phyloP scores from a whole-genome alignment of 257 asterid species.

The Capsicum rhomboideum region DNA sequence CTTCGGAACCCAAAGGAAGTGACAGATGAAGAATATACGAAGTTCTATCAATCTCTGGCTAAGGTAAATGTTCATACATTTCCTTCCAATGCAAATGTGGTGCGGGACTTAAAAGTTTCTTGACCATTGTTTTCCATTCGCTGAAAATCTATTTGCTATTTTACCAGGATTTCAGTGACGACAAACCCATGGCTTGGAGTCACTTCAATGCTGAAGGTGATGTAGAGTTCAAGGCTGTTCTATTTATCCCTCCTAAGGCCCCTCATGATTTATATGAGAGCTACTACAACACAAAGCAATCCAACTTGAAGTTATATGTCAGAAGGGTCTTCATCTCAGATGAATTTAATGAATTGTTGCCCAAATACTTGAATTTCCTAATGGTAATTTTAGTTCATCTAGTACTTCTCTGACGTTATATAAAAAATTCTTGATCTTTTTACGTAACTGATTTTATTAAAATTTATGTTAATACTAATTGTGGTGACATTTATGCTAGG shows the following conservation, averaged over 20 bases:
- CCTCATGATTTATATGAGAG: slow-evolving; percentile 90
- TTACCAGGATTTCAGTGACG: slow-evolving; percentile 71
- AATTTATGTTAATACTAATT: neutral
- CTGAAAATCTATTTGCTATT: neutral
- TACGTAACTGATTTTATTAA: neutral
- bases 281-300: slow-evolving; percentile 70
- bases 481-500: slow-evolving; percentile 33
- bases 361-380: slow-evolving; percentile 86
- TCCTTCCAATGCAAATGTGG: neutral
- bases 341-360: slow-evolving; percentile 87
- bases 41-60: slow-evolving; percentile 77
- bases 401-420: neutral
- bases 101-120: neutral
- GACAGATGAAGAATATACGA: slow-evolving; percentile 76
- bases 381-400: slow-evolving; percentile 36
- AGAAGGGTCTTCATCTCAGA: slow-evolving; percentile 90
- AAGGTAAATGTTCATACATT: slow-evolving; percentile 39
- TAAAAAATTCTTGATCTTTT: neutral
- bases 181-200: slow-evolving; percentile 85
- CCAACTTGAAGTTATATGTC: slow-evolving; percentile 77
- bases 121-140: neutral
- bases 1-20: slow-evolving; percentile 84
- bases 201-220: slow-evolving; percentile 96
- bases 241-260: slow-evolving; percentile 91
- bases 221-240: slow-evolving; percentile 86